Evolutionary conservation across 768 basidiomycete genomes (phyloP), one percentile per base, ranked within the genome.

Genomic region (Punctularia strigosozonata): DNA sequence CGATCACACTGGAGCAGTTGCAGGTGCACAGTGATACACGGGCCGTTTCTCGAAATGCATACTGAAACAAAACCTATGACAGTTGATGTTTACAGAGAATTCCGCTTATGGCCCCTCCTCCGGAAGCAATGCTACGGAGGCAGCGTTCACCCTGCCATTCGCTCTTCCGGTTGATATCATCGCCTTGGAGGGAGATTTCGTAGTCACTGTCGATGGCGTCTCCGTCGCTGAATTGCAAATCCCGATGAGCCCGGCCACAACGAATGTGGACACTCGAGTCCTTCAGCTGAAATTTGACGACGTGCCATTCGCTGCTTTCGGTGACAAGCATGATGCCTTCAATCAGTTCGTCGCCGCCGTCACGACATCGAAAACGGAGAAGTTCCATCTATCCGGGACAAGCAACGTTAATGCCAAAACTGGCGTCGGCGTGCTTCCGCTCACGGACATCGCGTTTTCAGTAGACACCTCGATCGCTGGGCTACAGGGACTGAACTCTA

Each of bases 141-240:
- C 77, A 0, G 64, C 71, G 0, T 85, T 85, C 56, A 68, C 66
- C 13, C 58, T 84, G 1, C 82, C 80, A 2, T 84, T 84, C 46
- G 65, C 55, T 13, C 83, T 85, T 61, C 77, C 81, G 0, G 43
- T 83, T 40, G 75, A 85, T 49, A 76, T 85, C 46, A 63, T 66
- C 2, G 62, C 75, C 1, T 52, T 84, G 31, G 67, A 73, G 37
- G 75, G 75, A 54, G 75, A 71, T 30, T 69, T 81, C 38, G 68
- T 64, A 4, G 59, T 75, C 35, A 69, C 66, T 10, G 66, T 63
- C 42, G 48, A 71, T 20, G 74, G 71, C 6, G 59, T 64, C 34
- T 57, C 68, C 5, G 77, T 84, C 41, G 80, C 79, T 12, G 62
- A 73, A 41, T 57, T 85, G 36, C 61, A 60, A 24, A 63, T 85